Conservation (phyloP, 2,329 filamentous ascomycete genomes). For the Neofusicoccum laricinum region DNA sequence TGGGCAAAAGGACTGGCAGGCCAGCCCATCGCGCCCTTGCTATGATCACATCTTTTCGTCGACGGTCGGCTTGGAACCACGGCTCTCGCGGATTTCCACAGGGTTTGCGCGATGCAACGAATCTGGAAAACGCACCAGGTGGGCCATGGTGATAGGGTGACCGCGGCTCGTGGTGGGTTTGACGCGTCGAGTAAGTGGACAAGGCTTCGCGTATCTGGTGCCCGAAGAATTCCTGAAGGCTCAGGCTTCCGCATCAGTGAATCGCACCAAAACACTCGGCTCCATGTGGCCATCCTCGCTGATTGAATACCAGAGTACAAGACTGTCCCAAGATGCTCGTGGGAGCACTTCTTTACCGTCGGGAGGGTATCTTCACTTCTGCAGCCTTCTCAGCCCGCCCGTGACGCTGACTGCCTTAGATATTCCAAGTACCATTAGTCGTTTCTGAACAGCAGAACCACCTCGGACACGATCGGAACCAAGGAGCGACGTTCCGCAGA, state of each 20-base stretch:
- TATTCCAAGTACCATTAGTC: neutral
- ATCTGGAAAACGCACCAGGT: neutral
- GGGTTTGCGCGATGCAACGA: neutral
- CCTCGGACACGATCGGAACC: no score
- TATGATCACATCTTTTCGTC: neutral
- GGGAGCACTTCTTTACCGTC: neutral
- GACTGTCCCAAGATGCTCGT: neutral
- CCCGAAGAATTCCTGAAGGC: no score
- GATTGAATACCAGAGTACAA: neutral
- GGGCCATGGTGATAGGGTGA: neutral
- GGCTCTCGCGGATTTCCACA: neutral
- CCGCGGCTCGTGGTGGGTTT: neutral
- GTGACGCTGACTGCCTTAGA: neutral
- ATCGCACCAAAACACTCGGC: no score
- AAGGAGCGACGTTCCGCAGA: neutral
- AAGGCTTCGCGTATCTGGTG: neutral
- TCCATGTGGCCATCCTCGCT: neutral
- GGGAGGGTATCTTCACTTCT: neutral
- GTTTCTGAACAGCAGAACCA: neutral
- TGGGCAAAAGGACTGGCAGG: no score
- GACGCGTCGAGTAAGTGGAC: neutral
- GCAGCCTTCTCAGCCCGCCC: no score
- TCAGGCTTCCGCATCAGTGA: no score
- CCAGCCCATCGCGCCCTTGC: no score
- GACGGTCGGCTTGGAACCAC: neutral